Percentiles rank a stretch among this genome's conserved stretches.
Evolutionary conservation across 1,139 yeast genomes (phyloP).

Genomic region (Yamadazyma membranifaciens): DNA sequence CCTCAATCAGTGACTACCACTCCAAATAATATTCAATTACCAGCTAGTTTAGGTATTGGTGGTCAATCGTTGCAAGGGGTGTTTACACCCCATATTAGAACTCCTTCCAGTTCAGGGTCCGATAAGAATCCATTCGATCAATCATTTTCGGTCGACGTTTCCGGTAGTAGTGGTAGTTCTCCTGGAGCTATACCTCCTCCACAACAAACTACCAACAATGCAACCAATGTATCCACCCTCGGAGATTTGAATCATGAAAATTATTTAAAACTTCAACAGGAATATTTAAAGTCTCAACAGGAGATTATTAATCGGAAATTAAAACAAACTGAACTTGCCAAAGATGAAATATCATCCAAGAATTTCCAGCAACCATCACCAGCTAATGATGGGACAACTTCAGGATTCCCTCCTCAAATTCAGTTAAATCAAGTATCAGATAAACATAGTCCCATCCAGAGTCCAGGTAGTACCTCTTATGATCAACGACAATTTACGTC

Average conservation of each 20-base stretch:
- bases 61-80: conserved; percentile 22
- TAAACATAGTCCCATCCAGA: conserved; percentile 1
- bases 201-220: neutral
- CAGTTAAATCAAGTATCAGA: no score
- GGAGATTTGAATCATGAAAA: conserved; percentile 27
- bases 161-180: neutral
- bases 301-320: conserved; percentile 28
- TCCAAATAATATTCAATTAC: neutral
- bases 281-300: conserved; percentile 39
- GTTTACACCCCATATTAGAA: conserved; percentile 38
- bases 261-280: conserved; percentile 39
- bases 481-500: neutral
- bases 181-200: conserved; percentile 3
- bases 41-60: neutral
- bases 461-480: neutral
- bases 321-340: conserved; percentile 13
- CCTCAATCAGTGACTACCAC: neutral
- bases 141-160: conserved; percentile 18
- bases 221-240: neutral
- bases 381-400: neutral
- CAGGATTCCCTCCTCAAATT: neutral
- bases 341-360: neutral
- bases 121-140: conserved; percentile 43
- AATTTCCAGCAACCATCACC: neutral
- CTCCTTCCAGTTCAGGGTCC: conserved; percentile 28